Percentiles rank a stretch among this genome's conserved stretches.
Evolutionary conservation across 176 grass and related monocot species (phyloP).

Genomic region (Aegilops longissima): DNA sequence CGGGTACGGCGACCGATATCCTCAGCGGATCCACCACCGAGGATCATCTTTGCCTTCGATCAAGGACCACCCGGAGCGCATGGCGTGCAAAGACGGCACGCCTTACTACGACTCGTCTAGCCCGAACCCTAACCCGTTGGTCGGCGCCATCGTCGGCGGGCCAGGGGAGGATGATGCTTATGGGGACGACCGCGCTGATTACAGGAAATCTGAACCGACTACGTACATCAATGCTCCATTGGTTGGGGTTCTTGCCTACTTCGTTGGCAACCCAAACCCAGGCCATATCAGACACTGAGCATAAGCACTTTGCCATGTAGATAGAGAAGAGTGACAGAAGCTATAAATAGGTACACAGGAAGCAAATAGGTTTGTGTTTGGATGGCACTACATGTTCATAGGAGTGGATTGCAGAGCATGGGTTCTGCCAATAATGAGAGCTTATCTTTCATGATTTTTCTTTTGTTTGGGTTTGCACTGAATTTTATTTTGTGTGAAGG

Average conservation of each 20-base stretch:
- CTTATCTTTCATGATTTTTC: neutral
- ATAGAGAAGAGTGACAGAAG: conserved; percentile 13
- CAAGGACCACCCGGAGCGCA: conserved; percentile 52
- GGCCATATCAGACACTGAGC: conserved; percentile 24
- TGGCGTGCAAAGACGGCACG: conserved; percentile 77
- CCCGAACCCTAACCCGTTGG: conserved; percentile 63
- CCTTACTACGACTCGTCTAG: conserved; percentile 56
- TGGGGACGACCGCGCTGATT: conserved; percentile 73
- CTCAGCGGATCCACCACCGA: conserved; percentile 85
- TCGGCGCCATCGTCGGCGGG: conserved; percentile 87
- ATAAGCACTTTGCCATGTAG: neutral
- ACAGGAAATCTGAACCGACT: conserved; percentile 83
- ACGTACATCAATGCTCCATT: conserved; percentile 97
- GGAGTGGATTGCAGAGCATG: conserved; percentile 11
- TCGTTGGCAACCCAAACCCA: conserved; percentile 55
- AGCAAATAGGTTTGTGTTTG: conserved; percentile 25
- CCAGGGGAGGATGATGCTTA: conserved; percentile 83
- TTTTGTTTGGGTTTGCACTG: neutral
- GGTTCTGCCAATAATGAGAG: neutral
- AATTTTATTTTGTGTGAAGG: conserved; percentile 21
- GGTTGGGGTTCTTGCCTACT: conserved; percentile 79
- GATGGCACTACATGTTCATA: neutral
- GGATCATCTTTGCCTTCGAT: conserved; percentile 80
- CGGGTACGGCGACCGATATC: conserved; percentile 70
- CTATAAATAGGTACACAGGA: neutral